These are phyloP conservation scores for Fragaria nilgerrensis DNA, from an alignment of 306 rosid genomes.

Conservation along the genomic window DNA sequence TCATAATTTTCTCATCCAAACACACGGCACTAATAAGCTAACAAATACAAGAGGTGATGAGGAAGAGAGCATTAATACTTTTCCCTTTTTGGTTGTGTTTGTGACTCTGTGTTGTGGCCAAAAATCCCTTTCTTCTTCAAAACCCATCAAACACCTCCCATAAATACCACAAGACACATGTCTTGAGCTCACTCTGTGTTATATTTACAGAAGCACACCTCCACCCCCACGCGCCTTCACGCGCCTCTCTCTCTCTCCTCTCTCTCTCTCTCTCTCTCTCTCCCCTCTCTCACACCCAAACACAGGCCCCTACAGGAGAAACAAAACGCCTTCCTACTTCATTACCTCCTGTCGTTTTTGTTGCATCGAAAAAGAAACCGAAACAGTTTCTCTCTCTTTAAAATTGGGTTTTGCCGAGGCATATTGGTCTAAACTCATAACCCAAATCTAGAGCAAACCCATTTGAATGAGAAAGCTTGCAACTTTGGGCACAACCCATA, in stretches of 20 bases:
- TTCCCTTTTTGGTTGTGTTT: slow-evolving; percentile 1
- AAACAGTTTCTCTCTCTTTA: slow-evolving; percentile 22
- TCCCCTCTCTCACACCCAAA: not conserved
- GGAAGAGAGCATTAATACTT: slow-evolving; percentile 28
- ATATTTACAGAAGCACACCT: not conserved
- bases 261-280: not conserved
- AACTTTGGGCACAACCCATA: slow-evolving; percentile 16
- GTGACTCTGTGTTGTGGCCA: not conserved
- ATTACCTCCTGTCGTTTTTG: slow-evolving; percentile 46
- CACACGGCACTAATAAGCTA: too few relatives aligned
- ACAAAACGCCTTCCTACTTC: slow-evolving; percentile 39
- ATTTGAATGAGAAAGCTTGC: slow-evolving; percentile 30
- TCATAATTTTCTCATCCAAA: too few relatives aligned
- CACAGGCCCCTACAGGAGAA: slow-evolving; percentile 17
- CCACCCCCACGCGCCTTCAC: slow-evolving; percentile 27
- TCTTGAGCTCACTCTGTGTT: not conserved
- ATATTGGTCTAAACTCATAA: slow-evolving; percentile 35
- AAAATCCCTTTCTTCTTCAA: not conserved
- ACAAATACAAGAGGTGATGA: not conserved
- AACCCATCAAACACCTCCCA: not conserved
- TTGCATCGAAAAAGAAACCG: slow-evolving; percentile 34
- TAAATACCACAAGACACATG: slow-evolving; percentile 4
- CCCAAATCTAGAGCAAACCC: slow-evolving; percentile 57
- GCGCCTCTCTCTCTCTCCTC: not conserved
- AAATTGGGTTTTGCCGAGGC: slow-evolving; percentile 30